These are phyloP conservation scores for Fusarium robinianum DNA, from an alignment of 2,329 filamentous ascomycete species.

Conservation along the genomic window DNA sequence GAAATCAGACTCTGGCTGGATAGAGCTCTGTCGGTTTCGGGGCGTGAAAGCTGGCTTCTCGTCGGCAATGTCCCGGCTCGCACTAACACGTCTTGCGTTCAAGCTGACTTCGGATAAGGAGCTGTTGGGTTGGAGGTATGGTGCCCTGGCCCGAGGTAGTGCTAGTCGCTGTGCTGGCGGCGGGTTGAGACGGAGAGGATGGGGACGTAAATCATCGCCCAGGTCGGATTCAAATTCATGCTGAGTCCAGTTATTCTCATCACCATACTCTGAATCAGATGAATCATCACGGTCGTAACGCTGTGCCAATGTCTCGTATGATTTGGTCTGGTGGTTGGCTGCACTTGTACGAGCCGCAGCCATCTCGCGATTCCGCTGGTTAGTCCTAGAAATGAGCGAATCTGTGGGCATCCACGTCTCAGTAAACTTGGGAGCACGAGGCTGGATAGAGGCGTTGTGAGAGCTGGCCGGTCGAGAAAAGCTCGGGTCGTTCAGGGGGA, in stretches of 20 bases:
- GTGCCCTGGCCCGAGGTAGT: slow-evolving; percentile 26
- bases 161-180: slow-evolving; percentile 17
- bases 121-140: slow-evolving; percentile 30
- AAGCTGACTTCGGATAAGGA: slow-evolving; percentile 52
- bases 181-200: slow-evolving; percentile 60
- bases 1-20: slow-evolving; percentile 55
- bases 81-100: slow-evolving; percentile 50
- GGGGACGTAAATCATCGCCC: slow-evolving; percentile 46
- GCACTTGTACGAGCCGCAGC: slow-evolving; percentile 43
- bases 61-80: slow-evolving; percentile 54
- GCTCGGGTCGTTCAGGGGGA: slow-evolving; percentile 50
- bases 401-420: slow-evolving; percentile 61
- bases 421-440: slow-evolving; percentile 53
- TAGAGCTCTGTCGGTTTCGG: slow-evolving; percentile 47
- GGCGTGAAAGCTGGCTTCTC: slow-evolving; percentile 33
- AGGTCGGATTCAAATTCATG: slow-evolving; percentile 37
- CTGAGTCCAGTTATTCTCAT: slow-evolving; percentile 41
- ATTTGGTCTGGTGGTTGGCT: slow-evolving; percentile 40
- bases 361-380: slow-evolving; percentile 54
- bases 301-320: slow-evolving; percentile 54
- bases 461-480: slow-evolving; percentile 35
- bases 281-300: slow-evolving; percentile 49
- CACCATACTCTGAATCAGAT: slow-evolving; percentile 48
- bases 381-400: slow-evolving; percentile 58
- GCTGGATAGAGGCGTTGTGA: slow-evolving; percentile 35